These are phyloP conservation scores for Psophocarpus tetragonolobus DNA, from an alignment of 306 rosid genomes.

Conservation along the genomic window DNA sequence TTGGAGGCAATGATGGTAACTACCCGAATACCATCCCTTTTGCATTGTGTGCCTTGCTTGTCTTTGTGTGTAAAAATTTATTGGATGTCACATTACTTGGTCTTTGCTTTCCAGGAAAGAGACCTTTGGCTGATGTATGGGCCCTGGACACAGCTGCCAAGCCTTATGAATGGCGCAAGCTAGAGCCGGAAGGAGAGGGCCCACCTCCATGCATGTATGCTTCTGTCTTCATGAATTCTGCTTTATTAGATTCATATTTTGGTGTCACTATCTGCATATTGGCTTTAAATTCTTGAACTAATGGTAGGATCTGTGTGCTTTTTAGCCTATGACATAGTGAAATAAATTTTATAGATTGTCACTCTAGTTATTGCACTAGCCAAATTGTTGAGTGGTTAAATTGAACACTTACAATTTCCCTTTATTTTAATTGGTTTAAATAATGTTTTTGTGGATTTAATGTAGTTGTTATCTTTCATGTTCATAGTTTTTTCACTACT, in stretches of 20 bases:
- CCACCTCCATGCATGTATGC: constrained; percentile 99
- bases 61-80: constrained; percentile 19
- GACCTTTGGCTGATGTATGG: constrained; percentile 99
- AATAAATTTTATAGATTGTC: constrained; percentile 14
- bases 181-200: constrained; percentile 99
- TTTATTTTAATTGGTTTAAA: not conserved
- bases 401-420: constrained; percentile 7
- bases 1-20: constrained; percentile 99
- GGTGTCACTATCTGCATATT: not conserved
- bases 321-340: constrained; percentile 10
- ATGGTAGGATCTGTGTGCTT: constrained; percentile 2
- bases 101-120: constrained; percentile 73
- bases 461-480: not conserved
- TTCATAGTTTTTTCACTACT: constrained; percentile 18
- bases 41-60: constrained; percentile 16
- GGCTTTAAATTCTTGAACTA: constrained; percentile 10
- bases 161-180: constrained; percentile 99
- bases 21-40: constrained; percentile 6
- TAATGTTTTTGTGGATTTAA: constrained; percentile 8
- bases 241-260: constrained; percentile 30
- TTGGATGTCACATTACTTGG: constrained; percentile 18
- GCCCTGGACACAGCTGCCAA: constrained; percentile 99
- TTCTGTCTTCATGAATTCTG: constrained; percentile 32
- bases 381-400: constrained; percentile 15
- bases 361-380: constrained; percentile 6